Base-by-base conservation (phyloP, 2,329 filamentous ascomycete species). In the Anthostomella pinea region DNA sequence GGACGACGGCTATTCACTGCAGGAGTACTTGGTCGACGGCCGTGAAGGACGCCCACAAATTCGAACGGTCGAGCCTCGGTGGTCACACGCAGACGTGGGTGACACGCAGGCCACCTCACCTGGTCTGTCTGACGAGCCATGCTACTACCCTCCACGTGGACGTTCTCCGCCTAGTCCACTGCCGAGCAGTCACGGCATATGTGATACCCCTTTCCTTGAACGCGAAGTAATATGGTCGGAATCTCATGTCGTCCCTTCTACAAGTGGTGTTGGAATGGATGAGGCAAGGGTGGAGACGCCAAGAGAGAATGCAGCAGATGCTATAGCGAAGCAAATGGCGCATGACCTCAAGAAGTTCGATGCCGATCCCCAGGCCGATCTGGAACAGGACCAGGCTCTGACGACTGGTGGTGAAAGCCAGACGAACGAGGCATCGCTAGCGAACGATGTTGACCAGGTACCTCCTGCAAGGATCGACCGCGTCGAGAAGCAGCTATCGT, bases 151-250 rank as follows among this genome's bases (percentile, higher is more conserved):
- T 5, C 64, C 62, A 8, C 63, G 75, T 28, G 75, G 75, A 5
- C 67, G 75, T 19, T 79, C 75, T 16, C 74, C 74, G 1, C 72
- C 74, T 1, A 75, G 72, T 25, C 70, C 70, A 9, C 52, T 68
- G 22, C 68, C 70, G 14, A 71, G 64, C 40, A 64, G 70, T 41
- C 57, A 60, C 34, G 69, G 63, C 30, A 53, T 56, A 30, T 59
- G 57, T 39, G 60, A 63, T 17, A 52, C 58, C 14, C 52, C 57
- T 15, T 51, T 46, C 28, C 39, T 39, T 15, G 33, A 38, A 26
- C 37, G 35, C 21, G 43, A 46, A 26, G 45, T 36, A n/a, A 44
- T 25, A 17, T 56, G 58, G 58, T 32, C 35, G 29, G 47, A 43
- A 24, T 28, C 32, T 33, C 30, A 38, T 34, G 32, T 41, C 14